Evolutionary conservation across 768 basidiomycete genomes (phyloP).

Genomic region (Cubamyces lactineus): DNA sequence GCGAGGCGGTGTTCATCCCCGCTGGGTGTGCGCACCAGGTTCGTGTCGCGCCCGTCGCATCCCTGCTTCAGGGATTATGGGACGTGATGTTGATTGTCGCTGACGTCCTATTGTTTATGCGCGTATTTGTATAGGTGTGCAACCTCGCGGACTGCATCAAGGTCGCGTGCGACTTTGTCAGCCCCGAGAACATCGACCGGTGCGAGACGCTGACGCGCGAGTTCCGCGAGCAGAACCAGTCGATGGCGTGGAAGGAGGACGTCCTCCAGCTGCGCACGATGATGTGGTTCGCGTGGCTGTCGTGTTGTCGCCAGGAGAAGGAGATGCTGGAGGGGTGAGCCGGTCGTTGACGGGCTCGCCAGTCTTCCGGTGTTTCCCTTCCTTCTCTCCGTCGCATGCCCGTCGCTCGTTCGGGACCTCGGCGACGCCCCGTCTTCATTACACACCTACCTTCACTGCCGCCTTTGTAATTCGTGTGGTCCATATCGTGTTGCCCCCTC

Average conservation of each 20-base stretch:
- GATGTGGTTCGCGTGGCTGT: constrained; percentile 94
- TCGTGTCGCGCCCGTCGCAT: constrained; percentile 27
- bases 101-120: not conserved
- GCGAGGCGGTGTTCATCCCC: constrained; percentile 94
- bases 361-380: not conserved
- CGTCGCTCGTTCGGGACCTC: too few relatives aligned
- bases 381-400: not conserved
- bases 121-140: constrained; percentile 59
- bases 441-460: not conserved
- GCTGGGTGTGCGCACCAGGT: constrained; percentile 94
- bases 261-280: constrained; percentile 88
- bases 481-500: too few relatives aligned
- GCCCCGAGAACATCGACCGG: constrained; percentile 86
- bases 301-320: constrained; percentile 56
- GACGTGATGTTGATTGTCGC: too few relatives aligned
- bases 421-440: too few relatives aligned
- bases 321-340: constrained; percentile 27
- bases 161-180: constrained; percentile 93
- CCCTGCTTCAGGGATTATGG: not conserved
- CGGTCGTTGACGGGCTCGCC: not conserved
- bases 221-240: constrained; percentile 88
- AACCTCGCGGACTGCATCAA: constrained; percentile 96
- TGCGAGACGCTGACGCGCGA: constrained; percentile 87
- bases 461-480: too few relatives aligned
- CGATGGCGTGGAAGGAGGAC: constrained; percentile 92